These are phyloP conservation scores for Funneliformis caledonium DNA, from an alignment of 371 early-diverging fungal species.

Conservation along the genomic window DNA sequence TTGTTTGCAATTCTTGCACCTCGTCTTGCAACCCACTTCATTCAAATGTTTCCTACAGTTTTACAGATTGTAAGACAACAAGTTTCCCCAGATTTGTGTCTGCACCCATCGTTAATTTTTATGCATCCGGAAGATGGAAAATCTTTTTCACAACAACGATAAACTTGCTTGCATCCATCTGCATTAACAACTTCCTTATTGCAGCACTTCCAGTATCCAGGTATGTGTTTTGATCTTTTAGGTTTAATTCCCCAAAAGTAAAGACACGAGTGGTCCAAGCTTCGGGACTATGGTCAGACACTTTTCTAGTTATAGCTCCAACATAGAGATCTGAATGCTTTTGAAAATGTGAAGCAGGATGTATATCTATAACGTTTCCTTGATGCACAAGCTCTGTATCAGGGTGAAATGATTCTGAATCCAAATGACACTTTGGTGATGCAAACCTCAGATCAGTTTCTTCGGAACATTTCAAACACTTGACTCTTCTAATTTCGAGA, in stretches of 20 bases:
- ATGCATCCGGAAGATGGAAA: not conserved
- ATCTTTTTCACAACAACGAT: not conserved
- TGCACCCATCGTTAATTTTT: not conserved
- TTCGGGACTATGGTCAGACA: not conserved
- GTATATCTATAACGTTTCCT: not conserved
- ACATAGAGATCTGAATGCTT: not conserved
- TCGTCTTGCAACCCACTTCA: not conserved
- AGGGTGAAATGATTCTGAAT: not conserved
- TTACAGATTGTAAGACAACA: constrained; percentile 6
- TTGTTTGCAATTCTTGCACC: not conserved
- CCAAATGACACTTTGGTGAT: not conserved
- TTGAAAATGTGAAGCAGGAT: not conserved
- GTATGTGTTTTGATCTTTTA: not conserved
- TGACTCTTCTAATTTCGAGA: constrained; percentile 6
- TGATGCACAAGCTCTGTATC: not conserved
- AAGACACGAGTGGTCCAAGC: not conserved
- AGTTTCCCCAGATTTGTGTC: not conserved
- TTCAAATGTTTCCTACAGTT: not conserved
- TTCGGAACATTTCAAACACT: constrained; percentile 24
- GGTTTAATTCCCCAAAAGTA: not conserved
- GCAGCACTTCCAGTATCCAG: constrained; percentile 15
- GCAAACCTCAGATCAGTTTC: constrained; percentile 33
- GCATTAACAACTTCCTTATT: not conserved
- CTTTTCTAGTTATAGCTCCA: not conserved
- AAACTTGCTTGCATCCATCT: not conserved